A percentile compares a stretch with the other conserved stretches of the same genome.
Evolutionary conservation across 257 asterid genomes (phyloP).

Genomic region (Scutellaria barbata): DNA sequence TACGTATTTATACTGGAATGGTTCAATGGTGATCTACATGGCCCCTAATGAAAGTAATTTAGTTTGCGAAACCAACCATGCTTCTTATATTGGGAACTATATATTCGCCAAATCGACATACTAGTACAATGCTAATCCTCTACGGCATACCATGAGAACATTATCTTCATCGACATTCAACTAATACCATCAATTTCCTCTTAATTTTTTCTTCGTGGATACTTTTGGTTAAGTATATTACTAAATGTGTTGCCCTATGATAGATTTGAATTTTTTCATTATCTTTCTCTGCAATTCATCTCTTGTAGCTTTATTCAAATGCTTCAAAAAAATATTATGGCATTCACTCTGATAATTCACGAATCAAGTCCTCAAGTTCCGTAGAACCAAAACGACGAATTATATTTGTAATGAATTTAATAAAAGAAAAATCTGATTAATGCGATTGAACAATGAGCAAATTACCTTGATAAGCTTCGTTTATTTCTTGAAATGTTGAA

Average conservation of each 20-base stretch:
- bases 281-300: neutral
- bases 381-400: neutral
- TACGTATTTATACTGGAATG: too few species aligned
- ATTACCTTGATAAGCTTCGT: slow-evolving; percentile 87
- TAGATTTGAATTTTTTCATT: neutral
- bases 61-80: neutral
- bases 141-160: neutral
- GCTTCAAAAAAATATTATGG: neutral
- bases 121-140: neutral
- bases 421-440: neutral
- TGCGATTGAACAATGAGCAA: slow-evolving; percentile 7
- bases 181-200: neutral
- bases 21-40: neutral
- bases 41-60: neutral
- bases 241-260: neutral
- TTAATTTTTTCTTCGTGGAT: neutral
- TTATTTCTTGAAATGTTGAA: slow-evolving; percentile 88
- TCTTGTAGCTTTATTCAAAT: slow-evolving; percentile 6
- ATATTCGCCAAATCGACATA: neutral
- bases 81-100: neutral
- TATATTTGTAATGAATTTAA: neutral
- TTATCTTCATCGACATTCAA: neutral
- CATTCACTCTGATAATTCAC: neutral
- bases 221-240: neutral
- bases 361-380: neutral